Evolutionary conservation across 2,329 filamentous ascomycete species (phyloP), one percentile per base, ranked within the genome.

Genomic region (Orbilia quercus): DNA sequence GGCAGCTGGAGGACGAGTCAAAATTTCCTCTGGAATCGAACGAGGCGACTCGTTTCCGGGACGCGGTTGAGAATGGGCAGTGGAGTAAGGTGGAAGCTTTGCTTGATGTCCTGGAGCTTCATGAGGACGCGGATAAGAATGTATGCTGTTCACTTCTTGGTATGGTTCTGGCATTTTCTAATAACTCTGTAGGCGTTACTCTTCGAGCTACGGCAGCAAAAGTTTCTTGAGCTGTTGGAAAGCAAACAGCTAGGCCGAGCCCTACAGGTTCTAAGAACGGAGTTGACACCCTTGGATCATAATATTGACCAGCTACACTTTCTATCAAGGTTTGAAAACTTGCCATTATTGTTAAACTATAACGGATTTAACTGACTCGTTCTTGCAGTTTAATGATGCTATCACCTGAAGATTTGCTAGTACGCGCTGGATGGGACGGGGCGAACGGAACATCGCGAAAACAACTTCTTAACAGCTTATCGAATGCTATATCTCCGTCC

Each of bases 191-290:
- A 78, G 77, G 76, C 76, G 18, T 58, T 99, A 90, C 86, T 89
- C 50, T 97, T 98, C 80, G 89, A 89, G 83, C 84, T 99, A 78
- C 87, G 94, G 75, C 91, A 96, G 79, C 95, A 99, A 80, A 98
- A 98, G 80, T 99, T 94, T 78, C 84, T 99, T 28, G 95, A 99
- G 82, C 83, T 96, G 7, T 82, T 99, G 45, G 93, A 98, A 80
- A 84, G 85, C 77, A 84, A 88, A 76, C 89, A 97, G 77, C 86
- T 91, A 7, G 85, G 85, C 12, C 85, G 85, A 57, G 95, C 94
- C 6, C 84, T 99, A 66, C 85, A 85, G 78, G 92, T 97, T n/a
- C 85, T 99, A 48, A 88, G 95, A 18, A 88, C 88, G 75, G 94
- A 99, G 82, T 82, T 99, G 62, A 95, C 92, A 0, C 93, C 95